Evolutionary conservation across 768 basidiomycete species (phyloP).

Genomic region (Boletus bicolor): DNA sequence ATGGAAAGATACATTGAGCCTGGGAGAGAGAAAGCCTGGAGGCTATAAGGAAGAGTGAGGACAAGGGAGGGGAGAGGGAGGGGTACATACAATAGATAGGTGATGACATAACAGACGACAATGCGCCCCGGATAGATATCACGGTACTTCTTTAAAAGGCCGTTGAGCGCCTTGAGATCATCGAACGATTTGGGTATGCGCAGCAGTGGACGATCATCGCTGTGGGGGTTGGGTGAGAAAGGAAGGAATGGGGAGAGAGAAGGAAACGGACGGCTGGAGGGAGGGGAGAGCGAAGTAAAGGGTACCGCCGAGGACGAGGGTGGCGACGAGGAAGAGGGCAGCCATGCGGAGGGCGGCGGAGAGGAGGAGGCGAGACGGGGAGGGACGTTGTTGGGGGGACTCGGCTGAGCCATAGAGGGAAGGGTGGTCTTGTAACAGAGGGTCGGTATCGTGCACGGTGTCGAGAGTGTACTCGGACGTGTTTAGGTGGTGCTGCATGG

Average conservation of each 20-base stretch:
- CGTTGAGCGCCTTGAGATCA: conserved; percentile 82
- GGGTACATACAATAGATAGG: conserved; percentile 83
- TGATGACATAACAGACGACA: conserved; percentile 80
- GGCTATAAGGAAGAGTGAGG: conserved; percentile 43
- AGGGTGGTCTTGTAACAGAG: conserved; percentile 33
- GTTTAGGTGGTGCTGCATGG: conserved; percentile 32
- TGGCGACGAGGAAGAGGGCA: conserved; percentile 67
- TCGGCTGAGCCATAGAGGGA: conserved; percentile 50
- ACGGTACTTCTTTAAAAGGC: conserved; percentile 86
- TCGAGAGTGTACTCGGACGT: conserved; percentile 61
- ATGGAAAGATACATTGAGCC: conserved; percentile 99
- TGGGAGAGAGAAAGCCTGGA: conserved; percentile 94
- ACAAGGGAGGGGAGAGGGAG: background rate
- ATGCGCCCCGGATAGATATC: conserved; percentile 84
- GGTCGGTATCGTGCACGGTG: conserved; percentile 44
- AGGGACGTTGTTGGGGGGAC: conserved; percentile 33
- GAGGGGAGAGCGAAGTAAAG: conserved; percentile 82
- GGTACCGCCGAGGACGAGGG: conserved; percentile 65
- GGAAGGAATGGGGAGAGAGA: background rate
- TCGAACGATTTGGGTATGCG: conserved; percentile 86
- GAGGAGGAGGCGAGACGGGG: conserved; percentile 61
- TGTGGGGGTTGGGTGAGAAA: conserved; percentile 31
- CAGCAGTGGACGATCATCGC: conserved; percentile 71
- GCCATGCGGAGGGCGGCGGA: conserved; percentile 84
- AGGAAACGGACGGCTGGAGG: conserved; percentile 62